Evolutionary conservation across 805 yeast species (phyloP).

Genomic region (Cyberlindnera amylophila): DNA sequence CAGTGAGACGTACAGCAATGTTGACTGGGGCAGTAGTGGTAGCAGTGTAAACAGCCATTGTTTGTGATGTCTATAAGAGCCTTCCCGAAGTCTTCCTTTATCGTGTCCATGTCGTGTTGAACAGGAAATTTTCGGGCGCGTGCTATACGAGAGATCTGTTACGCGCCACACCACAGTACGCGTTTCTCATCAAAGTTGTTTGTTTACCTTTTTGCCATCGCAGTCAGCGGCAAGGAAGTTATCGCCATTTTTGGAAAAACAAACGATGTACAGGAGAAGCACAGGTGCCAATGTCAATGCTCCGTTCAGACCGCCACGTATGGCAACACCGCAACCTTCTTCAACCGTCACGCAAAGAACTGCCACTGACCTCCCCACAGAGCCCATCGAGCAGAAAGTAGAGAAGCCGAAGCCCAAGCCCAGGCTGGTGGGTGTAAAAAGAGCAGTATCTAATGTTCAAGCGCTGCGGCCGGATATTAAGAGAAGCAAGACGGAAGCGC

Average conservation of each 20-base stretch:
- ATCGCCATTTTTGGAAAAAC: too few relatives aligned
- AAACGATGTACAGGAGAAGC: slow-evolving; percentile 12
- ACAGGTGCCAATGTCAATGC: slow-evolving; percentile 6
- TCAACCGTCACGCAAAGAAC: not conserved
- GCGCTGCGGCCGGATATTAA: not conserved
- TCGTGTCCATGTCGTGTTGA: not conserved
- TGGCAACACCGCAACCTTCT: slow-evolving; percentile 7
- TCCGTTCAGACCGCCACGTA: slow-evolving; percentile 18
- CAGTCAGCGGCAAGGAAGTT: too few relatives aligned
- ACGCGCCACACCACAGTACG: not conserved
- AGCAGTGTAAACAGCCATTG: slow-evolving; percentile 59
- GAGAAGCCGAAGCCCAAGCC: not conserved
- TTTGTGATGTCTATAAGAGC: not conserved
- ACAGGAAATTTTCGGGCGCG: not conserved
- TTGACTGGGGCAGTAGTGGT: slow-evolving; percentile 96
- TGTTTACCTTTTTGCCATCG: slow-evolving; percentile 8
- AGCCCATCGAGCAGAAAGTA: not conserved
- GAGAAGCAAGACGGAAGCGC: not conserved
- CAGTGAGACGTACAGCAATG: slow-evolving; percentile 66
- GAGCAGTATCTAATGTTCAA: not conserved
- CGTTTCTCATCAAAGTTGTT: not conserved
- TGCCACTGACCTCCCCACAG: not conserved
- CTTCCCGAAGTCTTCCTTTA: not conserved
- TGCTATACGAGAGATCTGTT: slow-evolving; percentile 1
- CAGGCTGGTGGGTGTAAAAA: not conserved